phyloP scores from a whole-genome alignment of 192 early-diverging fungal genomes.

The Backusella tuberculispora region DNA sequence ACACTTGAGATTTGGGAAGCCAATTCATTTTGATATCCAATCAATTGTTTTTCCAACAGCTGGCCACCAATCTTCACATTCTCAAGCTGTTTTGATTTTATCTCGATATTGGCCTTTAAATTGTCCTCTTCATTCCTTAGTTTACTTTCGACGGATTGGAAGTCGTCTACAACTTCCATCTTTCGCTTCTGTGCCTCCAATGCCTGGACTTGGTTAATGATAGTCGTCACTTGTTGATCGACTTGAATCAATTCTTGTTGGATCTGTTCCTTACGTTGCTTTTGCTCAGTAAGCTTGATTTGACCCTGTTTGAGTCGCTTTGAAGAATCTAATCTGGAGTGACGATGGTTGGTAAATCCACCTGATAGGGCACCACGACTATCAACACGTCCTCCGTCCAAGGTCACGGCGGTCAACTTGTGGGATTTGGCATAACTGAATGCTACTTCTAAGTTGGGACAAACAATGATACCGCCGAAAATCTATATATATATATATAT shows the following conservation, averaged over 20 bases:
- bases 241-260: slow-evolving; percentile 58
- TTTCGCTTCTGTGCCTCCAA: slow-evolving; percentile 55
- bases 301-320: slow-evolving; percentile 58
- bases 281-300: slow-evolving; percentile 48
- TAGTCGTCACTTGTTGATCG: slow-evolving; percentile 65
- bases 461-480: slow-evolving; percentile 91
- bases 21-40: slow-evolving; percentile 64
- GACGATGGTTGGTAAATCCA: slow-evolving; percentile 78
- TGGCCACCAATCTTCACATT: slow-evolving; percentile 50
- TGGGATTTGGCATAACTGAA: slow-evolving; percentile 76
- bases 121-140: slow-evolving; percentile 65
- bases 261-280: slow-evolving; percentile 42
- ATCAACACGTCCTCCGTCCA: slow-evolving; percentile 91
- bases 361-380: slow-evolving; percentile 91
- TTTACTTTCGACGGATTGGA: slow-evolving; percentile 59
- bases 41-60: slow-evolving; percentile 60
- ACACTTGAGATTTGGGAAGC: slow-evolving; percentile 53
- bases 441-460: slow-evolving; percentile 81
- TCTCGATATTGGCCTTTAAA: slow-evolving; percentile 50
- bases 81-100: slow-evolving; percentile 52
- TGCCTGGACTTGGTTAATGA: slow-evolving; percentile 63
- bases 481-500: slow-evolving; percentile 50
- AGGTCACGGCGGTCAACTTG: slow-evolving; percentile 83
- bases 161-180: slow-evolving; percentile 59
- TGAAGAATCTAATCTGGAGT: slow-evolving; percentile 77